These are phyloP conservation scores for Lolium rigidum DNA, from an alignment of 176 grass and related monocot genomes.

Conservation along the genomic window DNA sequence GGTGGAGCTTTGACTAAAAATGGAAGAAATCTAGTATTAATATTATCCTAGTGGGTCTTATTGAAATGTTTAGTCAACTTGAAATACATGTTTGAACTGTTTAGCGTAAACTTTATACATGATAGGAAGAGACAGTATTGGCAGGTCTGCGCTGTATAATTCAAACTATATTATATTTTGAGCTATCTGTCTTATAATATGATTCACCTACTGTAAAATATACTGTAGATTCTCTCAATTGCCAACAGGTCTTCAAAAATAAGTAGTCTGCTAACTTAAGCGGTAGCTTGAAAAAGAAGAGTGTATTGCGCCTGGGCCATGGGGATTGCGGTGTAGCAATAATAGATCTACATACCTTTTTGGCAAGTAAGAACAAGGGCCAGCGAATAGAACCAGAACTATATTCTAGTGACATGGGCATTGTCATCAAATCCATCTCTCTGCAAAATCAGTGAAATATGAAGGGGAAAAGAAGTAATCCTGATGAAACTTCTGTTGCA, in stretches of 20 bases:
- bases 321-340: neutral
- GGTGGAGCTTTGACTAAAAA: slow-evolving; percentile 8
- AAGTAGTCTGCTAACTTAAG: slow-evolving; percentile 9
- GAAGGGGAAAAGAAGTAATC: neutral
- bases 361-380: slow-evolving; percentile 93
- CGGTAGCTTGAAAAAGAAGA: neutral
- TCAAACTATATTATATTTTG: neutral
- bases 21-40: neutral
- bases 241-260: neutral
- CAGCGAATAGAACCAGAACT: slow-evolving; percentile 64
- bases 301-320: slow-evolving; percentile 19
- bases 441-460: slow-evolving; percentile 51
- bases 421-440: slow-evolving; percentile 94
- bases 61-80: neutral
- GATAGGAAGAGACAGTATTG: neutral
- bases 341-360: slow-evolving; percentile 70
- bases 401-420: slow-evolving; percentile 73
- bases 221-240: neutral
- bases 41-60: neutral
- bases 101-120: neutral
- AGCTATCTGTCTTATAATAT: neutral
- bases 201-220: slow-evolving; percentile 1
- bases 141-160: neutral
- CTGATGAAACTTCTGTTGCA: slow-evolving; percentile 35
- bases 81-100: neutral